Conservation (phyloP, 1,284 basidiomycete species). For the Boletellus dicymbophilus region DNA sequence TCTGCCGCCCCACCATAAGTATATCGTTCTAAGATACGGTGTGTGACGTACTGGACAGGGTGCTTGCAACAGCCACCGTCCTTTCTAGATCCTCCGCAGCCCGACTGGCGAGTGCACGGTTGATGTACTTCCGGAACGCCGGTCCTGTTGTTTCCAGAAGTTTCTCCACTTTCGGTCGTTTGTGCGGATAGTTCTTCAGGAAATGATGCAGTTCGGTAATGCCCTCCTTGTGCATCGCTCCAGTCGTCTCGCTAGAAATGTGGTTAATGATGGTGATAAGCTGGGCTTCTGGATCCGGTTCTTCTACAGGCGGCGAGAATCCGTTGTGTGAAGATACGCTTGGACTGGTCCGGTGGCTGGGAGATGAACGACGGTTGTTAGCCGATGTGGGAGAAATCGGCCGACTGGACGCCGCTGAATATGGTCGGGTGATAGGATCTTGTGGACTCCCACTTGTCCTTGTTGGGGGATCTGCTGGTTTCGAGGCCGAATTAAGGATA, state of each 20-base stretch:
- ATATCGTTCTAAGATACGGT: slow-evolving; percentile 3
- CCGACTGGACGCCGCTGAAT: slow-evolving; percentile 60
- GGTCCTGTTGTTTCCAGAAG: slow-evolving; percentile 81
- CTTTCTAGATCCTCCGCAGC: slow-evolving; percentile 85
- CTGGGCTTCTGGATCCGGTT: slow-evolving; percentile 80
- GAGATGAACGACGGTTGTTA: slow-evolving; percentile 53
- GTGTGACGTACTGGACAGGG: slow-evolving; percentile 65
- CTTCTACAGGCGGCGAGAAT: slow-evolving; percentile 56
- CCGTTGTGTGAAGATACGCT: slow-evolving; percentile 61
- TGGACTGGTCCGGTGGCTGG: slow-evolving; percentile 65
- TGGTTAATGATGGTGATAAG: slow-evolving; percentile 85
- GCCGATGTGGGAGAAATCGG: slow-evolving; percentile 65
- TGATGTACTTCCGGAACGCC: slow-evolving; percentile 85
- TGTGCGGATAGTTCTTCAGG: slow-evolving; percentile 90
- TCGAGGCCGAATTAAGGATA: slow-evolving; percentile 72
- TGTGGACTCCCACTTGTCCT: slow-evolving; percentile 41
- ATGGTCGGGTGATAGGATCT: slow-evolving; percentile 44
- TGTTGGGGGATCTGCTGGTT: slow-evolving; percentile 37
- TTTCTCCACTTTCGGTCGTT: slow-evolving; percentile 83
- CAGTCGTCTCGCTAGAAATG: slow-evolving; percentile 87
- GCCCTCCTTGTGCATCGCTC: slow-evolving; percentile 83
- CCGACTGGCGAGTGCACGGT: slow-evolving; percentile 77
- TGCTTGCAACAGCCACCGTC: slow-evolving; percentile 73
- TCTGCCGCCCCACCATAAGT: slow-evolving; percentile 42
- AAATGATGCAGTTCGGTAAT: slow-evolving; percentile 97